Percentiles rank a stretch among this genome's conserved stretches.
Conservation (phyloP, 371 early-diverging fungal genomes). For the Capillidium rhysosporum region DNA sequence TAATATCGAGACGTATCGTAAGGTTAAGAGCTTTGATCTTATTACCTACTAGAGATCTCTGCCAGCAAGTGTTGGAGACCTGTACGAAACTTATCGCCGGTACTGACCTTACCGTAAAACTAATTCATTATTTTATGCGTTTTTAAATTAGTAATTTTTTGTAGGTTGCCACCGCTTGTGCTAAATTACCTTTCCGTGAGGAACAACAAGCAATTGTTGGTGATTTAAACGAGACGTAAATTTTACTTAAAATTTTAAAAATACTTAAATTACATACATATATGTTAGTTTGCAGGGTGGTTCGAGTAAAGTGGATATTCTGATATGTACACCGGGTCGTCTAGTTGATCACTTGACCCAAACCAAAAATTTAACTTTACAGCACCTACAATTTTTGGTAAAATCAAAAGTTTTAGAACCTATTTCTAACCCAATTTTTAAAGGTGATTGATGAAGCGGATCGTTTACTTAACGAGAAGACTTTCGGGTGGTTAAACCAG, state of each 20-base stretch:
- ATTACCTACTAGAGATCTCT: constrained; percentile 81
- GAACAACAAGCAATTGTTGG: constrained; percentile 54
- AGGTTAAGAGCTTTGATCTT: constrained; percentile 71
- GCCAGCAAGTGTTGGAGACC: constrained; percentile 59
- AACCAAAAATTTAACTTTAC: constrained; percentile 75
- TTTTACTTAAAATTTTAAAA: not conserved
- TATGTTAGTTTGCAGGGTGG: constrained; percentile 24
- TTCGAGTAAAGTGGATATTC: constrained; percentile 59
- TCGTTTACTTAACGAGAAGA: constrained; percentile 32
- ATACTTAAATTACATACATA: not conserved
- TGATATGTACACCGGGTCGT: constrained; percentile 92
- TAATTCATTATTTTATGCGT: too few relatives aligned
- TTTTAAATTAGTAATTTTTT: not conserved
- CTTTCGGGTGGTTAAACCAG: too few relatives aligned
- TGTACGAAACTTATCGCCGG: constrained; percentile 57
- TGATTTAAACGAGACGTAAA: constrained; percentile 15
- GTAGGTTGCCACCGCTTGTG: constrained; percentile 41
- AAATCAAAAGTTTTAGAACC: constrained; percentile 6
- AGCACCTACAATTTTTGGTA: constrained; percentile 71
- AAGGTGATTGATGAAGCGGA: constrained; percentile 90
- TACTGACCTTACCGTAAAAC: constrained; percentile 33
- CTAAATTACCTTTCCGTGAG: constrained; percentile 53
- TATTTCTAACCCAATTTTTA: not conserved
- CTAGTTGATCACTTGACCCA: constrained; percentile 70
- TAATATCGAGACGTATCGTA: constrained; percentile 43